Conservation (phyloP, 805 yeast species). For the Tetrapisispora namnaoensis region DNA sequence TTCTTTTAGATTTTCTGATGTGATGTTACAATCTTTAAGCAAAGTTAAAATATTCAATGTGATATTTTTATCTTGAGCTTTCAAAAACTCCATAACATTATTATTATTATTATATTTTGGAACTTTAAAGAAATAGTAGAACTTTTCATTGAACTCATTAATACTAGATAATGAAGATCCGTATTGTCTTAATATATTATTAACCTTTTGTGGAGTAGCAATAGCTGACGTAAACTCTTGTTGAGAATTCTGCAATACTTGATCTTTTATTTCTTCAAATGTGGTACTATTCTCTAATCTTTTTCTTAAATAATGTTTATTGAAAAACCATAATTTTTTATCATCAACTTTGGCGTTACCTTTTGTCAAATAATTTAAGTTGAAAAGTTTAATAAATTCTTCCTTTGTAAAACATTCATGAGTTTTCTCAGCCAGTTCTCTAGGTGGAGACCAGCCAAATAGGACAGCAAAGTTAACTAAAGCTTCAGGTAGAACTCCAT, state of each 20-base stretch:
- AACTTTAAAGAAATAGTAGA: conserved; percentile 39
- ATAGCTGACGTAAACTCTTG: conserved; percentile 4
- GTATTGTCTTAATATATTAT: conserved; percentile 33
- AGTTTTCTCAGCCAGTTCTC: conserved; percentile 39
- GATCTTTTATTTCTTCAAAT: conserved; percentile 31
- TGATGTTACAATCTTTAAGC: conserved; percentile 6
- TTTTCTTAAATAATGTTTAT: conserved; percentile 52
- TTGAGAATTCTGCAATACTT: conserved; percentile 17
- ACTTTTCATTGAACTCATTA: conserved; percentile 40
- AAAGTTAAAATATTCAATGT: conserved; percentile 11
- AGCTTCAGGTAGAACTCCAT: conserved; percentile 79
- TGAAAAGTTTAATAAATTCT: conserved; percentile 47
- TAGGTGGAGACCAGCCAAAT: conserved; percentile 90
- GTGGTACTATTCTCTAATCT: conserved; percentile 32
- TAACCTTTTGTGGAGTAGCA: conserved; percentile 28
- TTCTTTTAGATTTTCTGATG: conserved; percentile 4
- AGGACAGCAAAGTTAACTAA: conserved; percentile 76
- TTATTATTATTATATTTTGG: conserved; percentile 15
- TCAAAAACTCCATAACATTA: conserved; percentile 22
- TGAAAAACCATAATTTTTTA: conserved; percentile 64
- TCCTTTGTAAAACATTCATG: conserved; percentile 44
- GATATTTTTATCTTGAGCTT: conserved; percentile 8
- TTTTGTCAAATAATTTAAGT: conserved; percentile 66
- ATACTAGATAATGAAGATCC: conserved; percentile 44
- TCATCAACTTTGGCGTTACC: conserved; percentile 91